These are phyloP conservation scores for Pleurotus ostreatus DNA, from an alignment of 768 basidiomycete genomes.

Conservation along the genomic window DNA sequence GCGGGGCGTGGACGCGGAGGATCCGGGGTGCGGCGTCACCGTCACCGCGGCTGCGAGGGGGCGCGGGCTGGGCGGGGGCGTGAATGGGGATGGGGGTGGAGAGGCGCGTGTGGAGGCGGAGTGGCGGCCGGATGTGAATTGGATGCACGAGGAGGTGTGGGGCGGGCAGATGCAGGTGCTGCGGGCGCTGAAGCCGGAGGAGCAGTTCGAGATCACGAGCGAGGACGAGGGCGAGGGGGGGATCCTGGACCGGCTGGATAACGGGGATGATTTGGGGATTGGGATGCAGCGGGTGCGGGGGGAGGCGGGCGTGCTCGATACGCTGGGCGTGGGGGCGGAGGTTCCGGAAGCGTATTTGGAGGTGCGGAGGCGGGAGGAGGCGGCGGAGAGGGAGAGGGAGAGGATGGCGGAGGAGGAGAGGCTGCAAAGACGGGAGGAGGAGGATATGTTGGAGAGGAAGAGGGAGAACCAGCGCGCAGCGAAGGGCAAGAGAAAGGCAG, in stretches of 20 bases:
- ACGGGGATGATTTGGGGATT: not conserved
- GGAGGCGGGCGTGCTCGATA: not conserved
- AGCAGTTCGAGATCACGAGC: not conserved
- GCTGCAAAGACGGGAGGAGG: not conserved
- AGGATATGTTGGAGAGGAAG: not conserved
- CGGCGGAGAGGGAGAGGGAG: not conserved
- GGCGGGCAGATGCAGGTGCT: constrained; percentile 4
- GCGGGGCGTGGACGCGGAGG: not conserved
- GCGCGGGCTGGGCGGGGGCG: not conserved
- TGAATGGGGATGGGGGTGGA: too few species aligned
- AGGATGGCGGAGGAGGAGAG: not conserved
- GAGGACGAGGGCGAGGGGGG: not conserved
- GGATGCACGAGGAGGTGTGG: constrained; percentile 6
- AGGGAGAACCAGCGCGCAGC: not conserved
- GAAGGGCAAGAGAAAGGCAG: not conserved
- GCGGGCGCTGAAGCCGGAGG: not conserved
- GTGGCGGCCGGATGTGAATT: not conserved
- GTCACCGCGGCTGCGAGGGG: not conserved
- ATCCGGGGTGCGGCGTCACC: not conserved
- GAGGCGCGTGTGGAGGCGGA: not conserved
- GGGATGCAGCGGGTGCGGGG: not conserved
- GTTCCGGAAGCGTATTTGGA: not conserved
- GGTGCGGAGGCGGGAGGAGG: not conserved
- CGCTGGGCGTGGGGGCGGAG: not conserved
- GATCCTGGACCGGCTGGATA: not conserved